Evolutionary conservation across 2,329 filamentous ascomycete genomes (phyloP), one percentile per base, ranked within the genome.

Genomic region (Penicillium polonicum): DNA sequence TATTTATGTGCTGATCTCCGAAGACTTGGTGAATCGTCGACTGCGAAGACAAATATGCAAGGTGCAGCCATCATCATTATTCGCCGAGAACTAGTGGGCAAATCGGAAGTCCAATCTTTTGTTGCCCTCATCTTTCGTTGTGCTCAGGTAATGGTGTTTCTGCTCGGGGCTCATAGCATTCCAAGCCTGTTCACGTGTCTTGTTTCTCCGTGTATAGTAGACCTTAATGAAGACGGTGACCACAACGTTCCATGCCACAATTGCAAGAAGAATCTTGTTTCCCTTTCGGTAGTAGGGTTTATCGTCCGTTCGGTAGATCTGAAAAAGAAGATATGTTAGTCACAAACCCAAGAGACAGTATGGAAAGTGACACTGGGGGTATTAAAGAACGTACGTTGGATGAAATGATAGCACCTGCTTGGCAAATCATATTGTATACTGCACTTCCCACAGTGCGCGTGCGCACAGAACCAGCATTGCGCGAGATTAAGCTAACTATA

Each of bases 261-360:
- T 80, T 0, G 79, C 76, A 4, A 85, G 75, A 43, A 83, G 74
- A 9, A 84, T 78, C 12, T 74, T 80, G 70, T 85, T 84, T 4
- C 83, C 83, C 13, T 62, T 74, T 61, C 82, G 80, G 68, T 83
- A 85, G 66, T 82, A 83, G 0, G 82, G 81, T 0, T 70, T 67
- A 51, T 84, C 82, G 61, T 75, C 76, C 2, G 68, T 65, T 19
- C 80, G 76, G 62, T 84, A 84, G 57, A 84, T 81, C 62, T 84
- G 59, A 68, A 2, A 13, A 6, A 4, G 27, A 25, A 4, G 3
- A 5, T 7, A 21, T 7, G 23, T 48, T n/a, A 49, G 19, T 15
- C 6, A 17, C 1, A 27, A 23, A 12, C 7, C n/a, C 12, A 19
- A 33, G 1, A 0, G 5, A 4, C 8, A 1, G 4, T 6, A 27